phyloP scores from a whole-genome alignment of 176 grass and related monocot genomes.

The Chrysopogon serrulatus region DNA sequence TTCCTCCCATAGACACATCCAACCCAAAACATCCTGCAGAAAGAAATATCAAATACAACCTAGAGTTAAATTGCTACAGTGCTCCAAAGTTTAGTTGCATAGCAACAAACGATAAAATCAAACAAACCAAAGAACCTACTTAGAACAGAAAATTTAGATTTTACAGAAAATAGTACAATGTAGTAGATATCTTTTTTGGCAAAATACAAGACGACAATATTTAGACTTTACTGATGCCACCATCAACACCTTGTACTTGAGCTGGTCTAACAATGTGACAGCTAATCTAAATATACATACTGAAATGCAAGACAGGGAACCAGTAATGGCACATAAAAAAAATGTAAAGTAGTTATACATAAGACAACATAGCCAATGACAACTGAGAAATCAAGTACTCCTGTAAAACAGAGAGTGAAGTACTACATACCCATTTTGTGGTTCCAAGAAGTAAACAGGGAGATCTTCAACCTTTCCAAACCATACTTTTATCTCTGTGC shows the following conservation, averaged over 20 bases:
- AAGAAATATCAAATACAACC: conserved; percentile 2
- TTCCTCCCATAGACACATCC: conserved; percentile 92
- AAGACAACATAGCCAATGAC: not conserved
- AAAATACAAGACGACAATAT: not conserved
- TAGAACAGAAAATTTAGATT: not conserved
- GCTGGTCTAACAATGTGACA: conserved; percentile 8
- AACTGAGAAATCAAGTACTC: not conserved
- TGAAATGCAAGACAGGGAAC: not conserved
- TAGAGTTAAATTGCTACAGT: not conserved
- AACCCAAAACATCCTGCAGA: conserved; percentile 87
- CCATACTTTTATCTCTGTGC: conserved; percentile 92
- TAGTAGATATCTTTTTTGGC: not conserved
- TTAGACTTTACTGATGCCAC: not conserved
- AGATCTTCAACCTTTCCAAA: conserved; percentile 85
- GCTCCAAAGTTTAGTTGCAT: not conserved
- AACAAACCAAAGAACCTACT: not conserved
- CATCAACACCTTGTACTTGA: not conserved
- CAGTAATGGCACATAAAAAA: not conserved
- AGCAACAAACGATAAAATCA: not conserved
- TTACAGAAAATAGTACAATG: not conserved
- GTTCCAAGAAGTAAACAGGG: conserved; percentile 94
- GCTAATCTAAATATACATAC: not conserved
- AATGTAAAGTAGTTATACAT: not conserved
- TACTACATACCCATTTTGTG: conserved; percentile 76
- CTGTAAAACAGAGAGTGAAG: not conserved